Evolutionary conservation across 176 grass and related monocot species (phyloP).

Genomic region (Miscanthus lutarioriparius): DNA sequence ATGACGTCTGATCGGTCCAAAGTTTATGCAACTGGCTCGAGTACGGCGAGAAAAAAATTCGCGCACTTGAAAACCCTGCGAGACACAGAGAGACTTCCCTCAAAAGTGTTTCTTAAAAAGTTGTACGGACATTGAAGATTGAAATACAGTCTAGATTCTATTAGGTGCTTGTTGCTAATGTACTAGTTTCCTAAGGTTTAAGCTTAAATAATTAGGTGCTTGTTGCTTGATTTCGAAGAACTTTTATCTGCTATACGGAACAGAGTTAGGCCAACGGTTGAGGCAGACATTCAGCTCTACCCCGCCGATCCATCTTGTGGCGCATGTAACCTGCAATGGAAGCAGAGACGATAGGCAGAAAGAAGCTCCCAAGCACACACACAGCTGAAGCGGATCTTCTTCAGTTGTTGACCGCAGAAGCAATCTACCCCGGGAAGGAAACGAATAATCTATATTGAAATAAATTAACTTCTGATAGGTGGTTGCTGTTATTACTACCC

Average conservation of each 20-base stretch:
- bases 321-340: conserved; percentile 43
- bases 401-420: conserved; percentile 46
- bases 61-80: not conserved
- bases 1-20: not conserved
- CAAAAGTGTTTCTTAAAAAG: not conserved
- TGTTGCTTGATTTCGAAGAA: conserved; percentile 35
- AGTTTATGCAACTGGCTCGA: not conserved
- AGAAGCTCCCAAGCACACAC: conserved; percentile 22
- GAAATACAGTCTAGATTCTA: not conserved
- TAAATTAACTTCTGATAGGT: conserved; percentile 45
- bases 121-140: not conserved
- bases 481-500: conserved; percentile 39
- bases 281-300: conserved; percentile 43
- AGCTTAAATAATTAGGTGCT: not conserved
- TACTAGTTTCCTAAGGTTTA: conserved; percentile 3
- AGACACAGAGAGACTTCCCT: not conserved
- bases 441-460: not conserved
- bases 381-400: not conserved
- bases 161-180: not conserved
- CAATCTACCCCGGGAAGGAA: conserved; percentile 42
- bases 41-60: conserved; percentile 21
- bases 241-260: conserved; percentile 53
- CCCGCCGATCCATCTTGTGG: conserved; percentile 24
- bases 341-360: conserved; percentile 34
- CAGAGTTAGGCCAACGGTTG: conserved; percentile 83